Conservation (phyloP, 2,329 filamentous ascomycete genomes). For the Dactylonectria macrodidyma region DNA sequence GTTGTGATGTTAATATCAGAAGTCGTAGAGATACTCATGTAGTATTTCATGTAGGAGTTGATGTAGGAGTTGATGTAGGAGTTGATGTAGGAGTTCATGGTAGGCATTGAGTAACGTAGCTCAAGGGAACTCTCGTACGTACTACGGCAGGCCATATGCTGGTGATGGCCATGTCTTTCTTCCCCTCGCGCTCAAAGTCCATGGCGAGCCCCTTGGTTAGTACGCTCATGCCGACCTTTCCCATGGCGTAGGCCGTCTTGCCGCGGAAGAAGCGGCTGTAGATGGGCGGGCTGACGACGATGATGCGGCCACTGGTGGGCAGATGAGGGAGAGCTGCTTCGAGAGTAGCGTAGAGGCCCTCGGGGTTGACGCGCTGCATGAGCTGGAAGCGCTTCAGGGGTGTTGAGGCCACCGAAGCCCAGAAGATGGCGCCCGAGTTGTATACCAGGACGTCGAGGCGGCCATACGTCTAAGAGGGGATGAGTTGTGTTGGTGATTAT, state of each 20-base stretch:
- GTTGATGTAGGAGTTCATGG: not conserved
- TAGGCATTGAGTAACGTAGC: not conserved
- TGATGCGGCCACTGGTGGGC: conserved; percentile 71
- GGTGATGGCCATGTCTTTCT: conserved; percentile 80
- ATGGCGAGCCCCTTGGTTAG: conserved; percentile 86
- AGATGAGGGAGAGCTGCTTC: conserved; percentile 80
- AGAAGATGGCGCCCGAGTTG: conserved; percentile 90
- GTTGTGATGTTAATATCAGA: conserved; percentile 9
- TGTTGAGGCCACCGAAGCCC: conserved; percentile 81
- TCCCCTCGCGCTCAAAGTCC: conserved; percentile 80
- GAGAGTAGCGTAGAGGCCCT: conserved; percentile 81
- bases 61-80: too few relatives aligned
- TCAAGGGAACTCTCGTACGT: conserved; percentile 48
- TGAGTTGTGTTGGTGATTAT: conserved; percentile 2
- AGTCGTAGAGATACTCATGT: not conserved
- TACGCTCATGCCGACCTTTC: conserved; percentile 87
- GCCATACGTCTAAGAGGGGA: conserved; percentile 63
- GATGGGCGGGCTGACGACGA: conserved; percentile 88
- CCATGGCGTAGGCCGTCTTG: conserved; percentile 87
- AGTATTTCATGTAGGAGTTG: too few relatives aligned
- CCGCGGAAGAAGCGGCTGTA: conserved; percentile 89
- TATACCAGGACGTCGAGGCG: conserved; percentile 84
- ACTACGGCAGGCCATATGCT: conserved; percentile 87
- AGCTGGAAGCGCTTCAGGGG: conserved; percentile 83
- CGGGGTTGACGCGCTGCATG: conserved; percentile 82